Conservation (phyloP, 176 grass and related monocot genomes). For the Miscanthus lutarioriparius region DNA sequence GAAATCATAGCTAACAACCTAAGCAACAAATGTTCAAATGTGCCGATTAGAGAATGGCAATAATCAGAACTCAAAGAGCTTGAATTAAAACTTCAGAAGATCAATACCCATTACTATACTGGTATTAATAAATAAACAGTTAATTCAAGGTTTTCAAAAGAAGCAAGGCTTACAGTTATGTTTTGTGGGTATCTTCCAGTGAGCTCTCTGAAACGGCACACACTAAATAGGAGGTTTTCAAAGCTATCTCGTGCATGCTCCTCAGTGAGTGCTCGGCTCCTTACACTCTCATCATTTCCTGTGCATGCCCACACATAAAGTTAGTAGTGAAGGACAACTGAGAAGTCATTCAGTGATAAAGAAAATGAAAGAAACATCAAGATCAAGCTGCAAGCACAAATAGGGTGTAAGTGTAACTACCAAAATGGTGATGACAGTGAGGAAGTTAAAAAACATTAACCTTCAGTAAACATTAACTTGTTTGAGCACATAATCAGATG, state of each 20-base stretch:
- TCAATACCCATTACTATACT: not conserved
- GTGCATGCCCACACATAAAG: constrained; percentile 22
- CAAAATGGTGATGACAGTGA: not conserved
- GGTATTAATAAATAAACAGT: not conserved
- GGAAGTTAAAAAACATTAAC: not conserved
- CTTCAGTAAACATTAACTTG: not conserved
- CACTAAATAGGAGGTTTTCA: constrained; percentile 93
- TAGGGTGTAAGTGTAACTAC: constrained; percentile 1
- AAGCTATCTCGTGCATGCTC: constrained; percentile 97
- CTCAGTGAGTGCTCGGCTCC: constrained; percentile 77
- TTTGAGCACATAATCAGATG: not conserved
- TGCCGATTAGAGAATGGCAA: not conserved
- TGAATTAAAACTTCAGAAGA: not conserved
- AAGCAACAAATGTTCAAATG: not conserved
- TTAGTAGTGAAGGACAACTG: not conserved
- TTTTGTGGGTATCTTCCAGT: constrained; percentile 88
- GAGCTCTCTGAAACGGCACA: constrained; percentile 94
- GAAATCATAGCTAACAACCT: constrained; percentile 97
- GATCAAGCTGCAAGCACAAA: not conserved
- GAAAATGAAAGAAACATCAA: not conserved
- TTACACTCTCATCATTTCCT: constrained; percentile 80
- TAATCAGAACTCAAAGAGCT: not conserved
- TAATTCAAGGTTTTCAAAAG: constrained; percentile 3
- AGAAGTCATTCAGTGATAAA: not conserved
- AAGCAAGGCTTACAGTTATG: constrained; percentile 72